phyloP scores from a whole-genome alignment of 345 rosid species.

The Salix dunnii region DNA sequence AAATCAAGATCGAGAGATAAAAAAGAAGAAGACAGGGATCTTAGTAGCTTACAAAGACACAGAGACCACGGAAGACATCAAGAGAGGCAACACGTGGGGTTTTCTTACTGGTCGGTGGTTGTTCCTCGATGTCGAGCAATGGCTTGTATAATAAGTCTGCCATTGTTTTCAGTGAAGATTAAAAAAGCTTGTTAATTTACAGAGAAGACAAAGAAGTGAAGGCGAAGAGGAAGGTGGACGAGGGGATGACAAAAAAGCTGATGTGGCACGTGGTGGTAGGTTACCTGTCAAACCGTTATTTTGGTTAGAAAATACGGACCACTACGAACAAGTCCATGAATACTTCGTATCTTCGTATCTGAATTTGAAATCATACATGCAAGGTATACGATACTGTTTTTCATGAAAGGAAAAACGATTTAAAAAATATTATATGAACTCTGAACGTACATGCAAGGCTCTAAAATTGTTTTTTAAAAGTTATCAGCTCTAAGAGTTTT shows the following conservation, averaged over 20 bases:
- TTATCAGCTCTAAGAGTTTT: too few relatives aligned
- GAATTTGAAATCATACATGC: too few relatives aligned
- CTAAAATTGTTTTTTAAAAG: too few relatives aligned
- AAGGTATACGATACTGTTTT: too few relatives aligned
- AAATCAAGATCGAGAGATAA: not conserved
- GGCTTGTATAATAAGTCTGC: slow-evolving; percentile 18
- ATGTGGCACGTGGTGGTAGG: not conserved
- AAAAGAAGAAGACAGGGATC: not conserved
- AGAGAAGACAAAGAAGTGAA: not conserved
- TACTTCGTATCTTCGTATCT: too few relatives aligned
- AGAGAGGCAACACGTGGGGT: slow-evolving; percentile 37
- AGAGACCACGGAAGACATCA: slow-evolving; percentile 52
- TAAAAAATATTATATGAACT: too few relatives aligned
- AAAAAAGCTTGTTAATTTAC: not conserved
- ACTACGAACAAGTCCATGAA: too few relatives aligned
- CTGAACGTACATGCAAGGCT: too few relatives aligned
- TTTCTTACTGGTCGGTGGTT: not conserved
- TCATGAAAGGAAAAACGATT: too few relatives aligned
- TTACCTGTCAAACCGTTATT: not conserved
- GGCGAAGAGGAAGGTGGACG: not conserved
- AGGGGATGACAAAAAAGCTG: not conserved
- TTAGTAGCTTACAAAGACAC: slow-evolving; percentile 36
- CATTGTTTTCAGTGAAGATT: slow-evolving; percentile 6
- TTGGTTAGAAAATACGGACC: not conserved
- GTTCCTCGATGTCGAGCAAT: slow-evolving; percentile 9